Percentiles rank a stretch among this genome's conserved stretches.
phyloP scores from a whole-genome alignment of 2,329 filamentous ascomycete genomes.

The Atkinsonella hypoxylon region DNA sequence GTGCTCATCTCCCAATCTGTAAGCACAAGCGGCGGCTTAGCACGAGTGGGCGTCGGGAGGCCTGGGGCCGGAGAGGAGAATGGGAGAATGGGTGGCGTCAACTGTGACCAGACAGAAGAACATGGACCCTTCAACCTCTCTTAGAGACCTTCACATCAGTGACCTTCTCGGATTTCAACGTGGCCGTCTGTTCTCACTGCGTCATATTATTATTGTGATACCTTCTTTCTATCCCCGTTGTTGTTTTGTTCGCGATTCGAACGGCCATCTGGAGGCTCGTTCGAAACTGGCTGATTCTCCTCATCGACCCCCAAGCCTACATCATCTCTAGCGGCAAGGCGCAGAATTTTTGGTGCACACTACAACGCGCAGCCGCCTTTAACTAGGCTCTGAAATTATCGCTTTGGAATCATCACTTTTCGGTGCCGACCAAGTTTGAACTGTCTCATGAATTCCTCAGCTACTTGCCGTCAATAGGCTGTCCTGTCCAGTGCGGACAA shows the following conservation, averaged over 20 bases:
- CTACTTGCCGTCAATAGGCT: constrained; percentile 4
- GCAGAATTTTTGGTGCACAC: neutral
- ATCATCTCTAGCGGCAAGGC: neutral
- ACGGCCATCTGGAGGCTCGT: neutral
- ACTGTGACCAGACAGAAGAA: neutral
- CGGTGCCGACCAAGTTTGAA: neutral
- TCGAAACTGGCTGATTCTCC: neutral
- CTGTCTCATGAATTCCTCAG: constrained; percentile 5
- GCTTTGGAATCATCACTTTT: neutral
- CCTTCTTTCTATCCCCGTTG: neutral
- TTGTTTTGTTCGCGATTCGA: neutral
- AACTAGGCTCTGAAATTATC: no score
- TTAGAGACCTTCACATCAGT: no score
- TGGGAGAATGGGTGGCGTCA: neutral
- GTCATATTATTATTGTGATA: neutral
- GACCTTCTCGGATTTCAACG: neutral
- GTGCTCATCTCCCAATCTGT: no score
- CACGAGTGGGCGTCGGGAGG: no score
- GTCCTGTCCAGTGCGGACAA: constrained; percentile 4
- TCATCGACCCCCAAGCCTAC: neutral
- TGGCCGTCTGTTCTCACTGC: neutral
- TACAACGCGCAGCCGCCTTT: neutral
- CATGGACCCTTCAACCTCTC: neutral
- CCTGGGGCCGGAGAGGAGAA: neutral
- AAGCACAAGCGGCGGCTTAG: no score